Evolutionary conservation across 2,329 filamentous ascomycete species (phyloP).

Genomic region (Endothia cerciana): DNA sequence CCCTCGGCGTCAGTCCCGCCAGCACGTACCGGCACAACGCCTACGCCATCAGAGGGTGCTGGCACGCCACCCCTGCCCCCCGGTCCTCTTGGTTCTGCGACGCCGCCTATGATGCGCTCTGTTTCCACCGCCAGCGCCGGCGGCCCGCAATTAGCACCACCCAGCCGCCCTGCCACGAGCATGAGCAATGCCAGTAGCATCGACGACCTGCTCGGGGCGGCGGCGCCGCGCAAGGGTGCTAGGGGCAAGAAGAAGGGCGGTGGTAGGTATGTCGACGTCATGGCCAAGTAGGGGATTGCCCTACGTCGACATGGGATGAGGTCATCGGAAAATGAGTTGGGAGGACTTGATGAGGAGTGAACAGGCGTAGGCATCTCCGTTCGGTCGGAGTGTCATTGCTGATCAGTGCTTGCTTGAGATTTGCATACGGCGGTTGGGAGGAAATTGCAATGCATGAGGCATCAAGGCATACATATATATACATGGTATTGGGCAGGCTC

Average conservation of each 20-base stretch:
- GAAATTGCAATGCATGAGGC: conserved; percentile 7
- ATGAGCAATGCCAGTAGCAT: conserved; percentile 94
- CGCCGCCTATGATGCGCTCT: conserved; percentile 52
- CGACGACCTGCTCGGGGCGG: conserved; percentile 84
- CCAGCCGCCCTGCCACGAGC: conserved; percentile 74
- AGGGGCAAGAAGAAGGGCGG: conserved; percentile 69
- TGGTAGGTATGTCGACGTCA: conserved; percentile 92
- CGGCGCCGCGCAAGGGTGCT: conserved; percentile 68
- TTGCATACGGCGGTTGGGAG: background rate
- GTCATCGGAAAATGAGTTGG: background rate
- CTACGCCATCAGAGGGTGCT: conserved; percentile 25
- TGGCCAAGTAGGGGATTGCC: conserved; percentile 64
- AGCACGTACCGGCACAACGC: conserved; percentile 12
- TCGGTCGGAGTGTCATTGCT: background rate
- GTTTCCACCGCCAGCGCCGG: conserved; percentile 51
- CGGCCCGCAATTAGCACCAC: conserved; percentile 54
- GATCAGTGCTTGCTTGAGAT: background rate
- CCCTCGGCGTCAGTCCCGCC: conserved; percentile 21
- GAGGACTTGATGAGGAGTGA: background rate
- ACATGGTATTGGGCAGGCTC: conserved; percentile 7
- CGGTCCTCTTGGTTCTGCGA: conserved; percentile 36
- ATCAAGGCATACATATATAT: conserved; percentile 10
- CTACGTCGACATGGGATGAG: background rate
- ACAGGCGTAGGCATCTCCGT: background rate
- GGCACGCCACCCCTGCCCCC: conserved; percentile 27